A percentile compares a stretch with the other conserved stretches of the same genome.
Conservation (phyloP, 2,329 filamentous ascomycete species). For the Blastomyces emzantsi region DNA sequence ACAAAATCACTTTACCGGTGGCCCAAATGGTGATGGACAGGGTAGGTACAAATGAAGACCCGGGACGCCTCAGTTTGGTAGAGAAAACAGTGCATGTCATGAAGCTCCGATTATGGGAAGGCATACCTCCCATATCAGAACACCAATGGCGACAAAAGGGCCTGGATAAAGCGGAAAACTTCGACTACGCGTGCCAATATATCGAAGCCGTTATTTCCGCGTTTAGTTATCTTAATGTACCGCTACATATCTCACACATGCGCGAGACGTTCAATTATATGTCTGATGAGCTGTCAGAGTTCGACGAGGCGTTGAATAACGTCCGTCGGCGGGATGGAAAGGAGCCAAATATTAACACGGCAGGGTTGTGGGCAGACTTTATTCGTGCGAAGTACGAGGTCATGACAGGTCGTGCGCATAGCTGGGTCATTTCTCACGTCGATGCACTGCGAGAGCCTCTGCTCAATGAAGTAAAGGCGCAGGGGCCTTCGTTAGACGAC, state of each 20-base stretch:
- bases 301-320: slow-evolving; percentile 17
- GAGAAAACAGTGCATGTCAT: slow-evolving; percentile 22
- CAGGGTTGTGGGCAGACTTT: slow-evolving; percentile 19
- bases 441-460: slow-evolving; percentile 15
- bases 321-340: slow-evolving; percentile 9
- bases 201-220: slow-evolving; percentile 18
- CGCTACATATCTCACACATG: slow-evolving; percentile 12
- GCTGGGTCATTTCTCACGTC: slow-evolving; percentile 19
- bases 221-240: slow-evolving; percentile 22
- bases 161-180: slow-evolving; percentile 16
- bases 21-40: slow-evolving; percentile 11
- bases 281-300: slow-evolving; percentile 15
- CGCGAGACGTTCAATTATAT: slow-evolving; percentile 22
- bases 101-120: slow-evolving; percentile 22
- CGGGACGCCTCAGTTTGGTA: slow-evolving; percentile 15
- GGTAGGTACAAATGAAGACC: slow-evolving; percentile 15
- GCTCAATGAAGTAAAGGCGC: slow-evolving; percentile 11
- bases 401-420: slow-evolving; percentile 20
- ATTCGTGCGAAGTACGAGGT: slow-evolving; percentile 19
- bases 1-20: slow-evolving; percentile 1
- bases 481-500: background rate
- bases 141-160: slow-evolving; percentile 21
- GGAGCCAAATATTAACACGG: slow-evolving; percentile 13
- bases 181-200: slow-evolving; percentile 21
- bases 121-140: slow-evolving; percentile 22